A percentile compares a stretch with the other conserved stretches of the same genome.
Evolutionary conservation across 2,329 filamentous ascomycete species (phyloP).

Genomic region (Aspergillus thermomutatus): DNA sequence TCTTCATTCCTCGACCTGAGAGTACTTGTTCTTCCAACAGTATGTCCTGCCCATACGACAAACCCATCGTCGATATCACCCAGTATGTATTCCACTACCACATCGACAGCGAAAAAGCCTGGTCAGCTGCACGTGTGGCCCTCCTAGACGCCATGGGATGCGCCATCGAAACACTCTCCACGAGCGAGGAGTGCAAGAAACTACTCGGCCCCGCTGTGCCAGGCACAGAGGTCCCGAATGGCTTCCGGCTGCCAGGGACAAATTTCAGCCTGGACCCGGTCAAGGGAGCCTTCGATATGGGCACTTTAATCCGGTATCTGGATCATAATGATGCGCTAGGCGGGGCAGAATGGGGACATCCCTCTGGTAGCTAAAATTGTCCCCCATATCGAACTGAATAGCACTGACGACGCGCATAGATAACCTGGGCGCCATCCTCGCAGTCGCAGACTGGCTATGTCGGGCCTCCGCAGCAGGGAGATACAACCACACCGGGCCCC

Average conservation of each 20-base stretch:
- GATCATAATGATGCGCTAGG: conserved; percentile 43
- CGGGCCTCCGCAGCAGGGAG: conserved; percentile 9
- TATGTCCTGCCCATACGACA: conserved; percentile 28
- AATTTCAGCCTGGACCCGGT: conserved; percentile 32
- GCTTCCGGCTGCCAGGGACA: conserved; percentile 40
- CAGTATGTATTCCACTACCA: conserved; percentile 21
- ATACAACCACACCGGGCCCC: conserved; percentile 11
- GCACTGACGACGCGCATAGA: conserved; percentile 22
- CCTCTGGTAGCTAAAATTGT: conserved; percentile 23
- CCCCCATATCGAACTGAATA: not conserved
- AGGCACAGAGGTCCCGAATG: conserved; percentile 23
- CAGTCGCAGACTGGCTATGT: conserved; percentile 32
- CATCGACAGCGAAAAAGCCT: conserved; percentile 15
- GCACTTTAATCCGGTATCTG: conserved; percentile 38
- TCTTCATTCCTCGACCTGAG: not conserved
- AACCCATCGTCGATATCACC: conserved; percentile 23
- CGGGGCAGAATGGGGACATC: conserved; percentile 45
- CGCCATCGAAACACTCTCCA: conserved; percentile 22
- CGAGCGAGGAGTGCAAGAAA: conserved; percentile 14
- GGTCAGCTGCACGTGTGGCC: conserved; percentile 15
- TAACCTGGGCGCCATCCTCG: conserved; percentile 38
- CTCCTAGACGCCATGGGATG: conserved; percentile 26
- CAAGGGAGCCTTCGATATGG: conserved; percentile 41
- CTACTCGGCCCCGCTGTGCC: conserved; percentile 15
- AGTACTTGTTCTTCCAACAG: not conserved